Conservation (phyloP, 2,329 filamentous ascomycete genomes). For the Ilyonectria destructans region DNA sequence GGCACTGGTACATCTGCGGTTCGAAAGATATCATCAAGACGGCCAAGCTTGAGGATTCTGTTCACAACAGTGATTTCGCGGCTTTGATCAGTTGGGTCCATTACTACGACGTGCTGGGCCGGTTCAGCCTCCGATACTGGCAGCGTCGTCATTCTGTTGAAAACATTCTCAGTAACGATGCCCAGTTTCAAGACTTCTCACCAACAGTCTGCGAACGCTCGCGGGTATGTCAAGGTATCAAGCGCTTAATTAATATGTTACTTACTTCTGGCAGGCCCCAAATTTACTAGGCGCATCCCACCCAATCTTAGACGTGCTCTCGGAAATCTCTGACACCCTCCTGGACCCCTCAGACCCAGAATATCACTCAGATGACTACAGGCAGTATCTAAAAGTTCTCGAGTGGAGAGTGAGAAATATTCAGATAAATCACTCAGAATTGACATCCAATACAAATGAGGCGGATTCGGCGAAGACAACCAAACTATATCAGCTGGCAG, state of each 20-base stretch:
- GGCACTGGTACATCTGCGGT: slow-evolving; percentile 44
- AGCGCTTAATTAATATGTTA: fast-evolving
- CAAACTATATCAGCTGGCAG: slow-evolving; percentile 49
- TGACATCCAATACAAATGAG: fast-evolving
- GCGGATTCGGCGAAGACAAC: fast-evolving
- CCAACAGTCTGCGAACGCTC: slow-evolving; percentile 30
- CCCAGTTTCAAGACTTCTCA: slow-evolving; percentile 11
- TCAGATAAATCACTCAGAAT: fast-evolving
- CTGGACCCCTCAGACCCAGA: slow-evolving; percentile 7
- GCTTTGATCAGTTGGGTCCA: slow-evolving; percentile 40
- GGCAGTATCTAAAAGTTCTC: slow-evolving; percentile 12
- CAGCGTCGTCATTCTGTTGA: slow-evolving; percentile 16
- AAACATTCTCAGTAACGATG: background rate
- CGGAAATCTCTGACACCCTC: slow-evolving; percentile 32
- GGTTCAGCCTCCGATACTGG: slow-evolving; percentile 43
- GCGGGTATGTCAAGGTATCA: slow-evolving; percentile 4
- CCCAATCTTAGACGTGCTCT: slow-evolving; percentile 34
- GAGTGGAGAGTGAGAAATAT: slow-evolving; percentile 26
- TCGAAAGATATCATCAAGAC: slow-evolving; percentile 34
- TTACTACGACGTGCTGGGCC: slow-evolving; percentile 33
- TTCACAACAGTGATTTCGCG: slow-evolving; percentile 1
- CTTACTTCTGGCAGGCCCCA: background rate
- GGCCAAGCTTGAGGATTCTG: slow-evolving; percentile 22
- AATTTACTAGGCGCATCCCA: slow-evolving; percentile 11
- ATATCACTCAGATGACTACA: background rate